Conservation (phyloP, 257 asterid genomes). For the Nicotiana sylvestris region DNA sequence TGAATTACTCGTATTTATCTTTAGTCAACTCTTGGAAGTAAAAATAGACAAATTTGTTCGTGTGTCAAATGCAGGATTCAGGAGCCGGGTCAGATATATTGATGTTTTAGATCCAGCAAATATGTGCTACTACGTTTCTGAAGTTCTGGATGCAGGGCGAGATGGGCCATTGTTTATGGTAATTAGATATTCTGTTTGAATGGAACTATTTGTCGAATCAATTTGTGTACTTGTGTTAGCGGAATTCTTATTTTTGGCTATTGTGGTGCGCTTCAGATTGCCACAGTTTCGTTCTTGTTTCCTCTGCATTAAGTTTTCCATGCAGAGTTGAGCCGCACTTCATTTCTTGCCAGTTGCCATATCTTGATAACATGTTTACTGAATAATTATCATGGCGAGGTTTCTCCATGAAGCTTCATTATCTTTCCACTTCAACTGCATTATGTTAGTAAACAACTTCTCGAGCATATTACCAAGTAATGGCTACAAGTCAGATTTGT, state of each 20-base stretch:
- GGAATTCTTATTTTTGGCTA: neutral
- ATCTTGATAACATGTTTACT: neutral
- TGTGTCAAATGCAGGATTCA: conserved; percentile 67
- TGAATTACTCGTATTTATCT: neutral
- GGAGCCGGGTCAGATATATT: conserved; percentile 81
- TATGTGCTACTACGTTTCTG: conserved; percentile 73
- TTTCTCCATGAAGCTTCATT: neutral
- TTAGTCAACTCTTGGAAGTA: conserved; percentile 7
- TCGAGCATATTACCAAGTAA: neutral
- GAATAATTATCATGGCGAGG: neutral
- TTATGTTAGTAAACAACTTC: neutral
- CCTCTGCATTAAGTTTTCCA: neutral
- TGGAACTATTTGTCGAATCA: neutral
- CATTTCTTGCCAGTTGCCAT: neutral
- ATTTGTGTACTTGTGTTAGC: neutral
- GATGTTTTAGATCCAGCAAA: conserved; percentile 68
- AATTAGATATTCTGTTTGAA: conserved; percentile 4
- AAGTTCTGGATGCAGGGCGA: conserved; percentile 76
- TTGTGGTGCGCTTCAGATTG: neutral
- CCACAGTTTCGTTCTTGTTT: neutral
- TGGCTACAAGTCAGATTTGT: neutral
- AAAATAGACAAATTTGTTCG: conserved; percentile 17
- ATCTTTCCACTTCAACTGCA: neutral
- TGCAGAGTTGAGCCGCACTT: neutral
- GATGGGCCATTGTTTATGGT: conserved; percentile 88